phyloP scores from a whole-genome alignment of 2,329 filamentous ascomycete genomes.

The Verticillium longisporum region DNA sequence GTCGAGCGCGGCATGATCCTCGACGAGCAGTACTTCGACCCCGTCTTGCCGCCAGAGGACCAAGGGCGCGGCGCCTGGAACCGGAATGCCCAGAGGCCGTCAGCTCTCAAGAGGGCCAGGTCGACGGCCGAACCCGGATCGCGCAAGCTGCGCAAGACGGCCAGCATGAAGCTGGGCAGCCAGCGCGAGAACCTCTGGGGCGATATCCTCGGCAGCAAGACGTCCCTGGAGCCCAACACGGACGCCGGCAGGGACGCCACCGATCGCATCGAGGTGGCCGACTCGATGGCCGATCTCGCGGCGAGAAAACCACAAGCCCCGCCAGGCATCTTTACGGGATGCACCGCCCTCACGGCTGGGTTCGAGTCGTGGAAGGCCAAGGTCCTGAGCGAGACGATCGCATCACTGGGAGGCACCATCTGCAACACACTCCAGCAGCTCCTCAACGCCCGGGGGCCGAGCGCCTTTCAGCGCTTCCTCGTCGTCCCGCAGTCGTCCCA shows the following conservation, averaged over 20 bases:
- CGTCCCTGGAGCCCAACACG: slow-evolving; percentile 4
- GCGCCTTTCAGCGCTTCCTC: slow-evolving; percentile 36
- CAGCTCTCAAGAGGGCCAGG: slow-evolving; percentile 48
- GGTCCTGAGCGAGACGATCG: slow-evolving; percentile 39
- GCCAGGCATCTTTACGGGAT: slow-evolving; percentile 43
- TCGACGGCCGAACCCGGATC: slow-evolving; percentile 49
- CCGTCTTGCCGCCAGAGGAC: slow-evolving; percentile 58
- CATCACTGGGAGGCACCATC: slow-evolving; percentile 39
- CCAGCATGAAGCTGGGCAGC: slow-evolving; percentile 73
- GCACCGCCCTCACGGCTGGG: slow-evolving; percentile 53
- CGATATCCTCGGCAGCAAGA: slow-evolving; percentile 60
- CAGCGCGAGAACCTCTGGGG: slow-evolving; percentile 86
- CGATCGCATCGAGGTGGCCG: slow-evolving; percentile 14
- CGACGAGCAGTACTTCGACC: slow-evolving; percentile 80
- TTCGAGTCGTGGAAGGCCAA: slow-evolving; percentile 47
- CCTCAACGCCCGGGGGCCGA: slow-evolving; percentile 17
- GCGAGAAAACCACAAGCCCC: slow-evolving; percentile 7
- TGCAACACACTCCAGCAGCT: slow-evolving; percentile 35
- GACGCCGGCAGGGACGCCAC: not conserved
- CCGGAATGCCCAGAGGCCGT: slow-evolving; percentile 1
- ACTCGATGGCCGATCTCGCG: slow-evolving; percentile 22
- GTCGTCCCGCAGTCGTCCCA: slow-evolving; percentile 48
- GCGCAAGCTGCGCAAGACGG: slow-evolving; percentile 79
- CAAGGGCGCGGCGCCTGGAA: slow-evolving; percentile 76
- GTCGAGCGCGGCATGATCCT: slow-evolving; percentile 82